Percentiles rank a stretch among this genome's conserved stretches.
Conservation (phyloP, 495 filamentous ascomycete genomes). For the Aspergillus campestris region DNA sequence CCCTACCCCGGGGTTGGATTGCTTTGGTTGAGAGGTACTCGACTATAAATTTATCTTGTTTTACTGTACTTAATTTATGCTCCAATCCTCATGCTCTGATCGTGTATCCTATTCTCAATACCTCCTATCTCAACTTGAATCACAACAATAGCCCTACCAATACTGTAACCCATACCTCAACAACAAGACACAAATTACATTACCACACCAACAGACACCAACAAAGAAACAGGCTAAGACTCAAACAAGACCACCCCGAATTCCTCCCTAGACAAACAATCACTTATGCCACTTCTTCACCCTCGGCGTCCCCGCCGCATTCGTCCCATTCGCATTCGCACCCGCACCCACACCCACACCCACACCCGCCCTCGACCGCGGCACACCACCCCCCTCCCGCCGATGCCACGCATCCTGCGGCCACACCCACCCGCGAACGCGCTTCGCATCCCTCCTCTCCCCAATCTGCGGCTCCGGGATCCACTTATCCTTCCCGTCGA, state of each 20-base stretch:
- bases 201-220: constrained; percentile 10
- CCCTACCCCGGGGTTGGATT: too few species aligned
- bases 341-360: too few species aligned
- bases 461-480: constrained; percentile 76
- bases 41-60: too few species aligned
- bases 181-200: constrained; percentile 6
- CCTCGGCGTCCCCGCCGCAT: constrained; percentile 9
- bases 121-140: neutral
- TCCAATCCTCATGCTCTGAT: too few species aligned
- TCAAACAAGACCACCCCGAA: too few species aligned
- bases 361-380: constrained; percentile 16
- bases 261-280: neutral
- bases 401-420: constrained; percentile 64
- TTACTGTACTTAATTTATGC: too few species aligned
- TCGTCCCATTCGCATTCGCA: neutral
- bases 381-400: constrained; percentile 37
- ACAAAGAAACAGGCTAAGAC: constrained; percentile 7
- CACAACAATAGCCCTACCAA: neutral
- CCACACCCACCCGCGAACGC: constrained; percentile 73
- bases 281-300: constrained; percentile 32
- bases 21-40: too few species aligned
- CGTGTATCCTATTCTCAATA: too few species aligned
- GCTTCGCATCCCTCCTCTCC: constrained; percentile 78
- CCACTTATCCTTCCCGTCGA: constrained; percentile 65
- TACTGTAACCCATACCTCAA: constrained; percentile 1